These are phyloP conservation scores for Athelia psychrophila DNA, from an alignment of 1,284 basidiomycete species.

Conservation along the genomic window DNA sequence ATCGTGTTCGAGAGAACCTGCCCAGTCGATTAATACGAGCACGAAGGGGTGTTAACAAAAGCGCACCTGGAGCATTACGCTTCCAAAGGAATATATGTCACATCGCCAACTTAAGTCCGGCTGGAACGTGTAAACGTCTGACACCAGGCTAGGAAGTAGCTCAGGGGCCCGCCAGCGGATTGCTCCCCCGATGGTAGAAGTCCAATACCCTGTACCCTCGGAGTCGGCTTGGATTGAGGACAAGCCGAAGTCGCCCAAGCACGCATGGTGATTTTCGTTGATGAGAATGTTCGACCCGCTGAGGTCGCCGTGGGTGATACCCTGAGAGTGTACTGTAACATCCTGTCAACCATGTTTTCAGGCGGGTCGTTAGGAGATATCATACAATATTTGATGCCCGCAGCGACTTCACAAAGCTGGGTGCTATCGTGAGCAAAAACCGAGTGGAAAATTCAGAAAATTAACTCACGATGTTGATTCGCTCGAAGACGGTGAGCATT, in stretches of 20 bases:
- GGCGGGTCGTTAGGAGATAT: not conserved
- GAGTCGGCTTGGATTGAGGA: not conserved
- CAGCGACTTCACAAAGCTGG: not conserved
- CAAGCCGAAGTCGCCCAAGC: constrained; percentile 6
- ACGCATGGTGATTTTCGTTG: constrained; percentile 3
- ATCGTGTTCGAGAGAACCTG: no score
- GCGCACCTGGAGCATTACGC: not conserved
- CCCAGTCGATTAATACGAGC: no score
- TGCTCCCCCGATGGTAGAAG: not conserved
- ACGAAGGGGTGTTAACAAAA: no score
- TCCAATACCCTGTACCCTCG: not conserved
- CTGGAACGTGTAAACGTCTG: not conserved
- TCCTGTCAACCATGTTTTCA: not conserved
- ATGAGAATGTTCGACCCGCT: constrained; percentile 9
- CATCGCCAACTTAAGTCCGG: not conserved
- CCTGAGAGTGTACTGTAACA: not conserved
- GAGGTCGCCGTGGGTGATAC: constrained; percentile 10
- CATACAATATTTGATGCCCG: not conserved
- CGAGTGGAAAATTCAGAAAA: not conserved
- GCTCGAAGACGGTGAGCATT: not conserved
- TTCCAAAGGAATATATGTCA: not conserved
- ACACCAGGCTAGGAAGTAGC: not conserved
- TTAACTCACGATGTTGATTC: not conserved
- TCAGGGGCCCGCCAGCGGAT: not conserved
- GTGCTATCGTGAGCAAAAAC: no score